Base-by-base conservation (phyloP, 139 green algal genomes). In the Chlamydomonas asymmetrica region DNA sequence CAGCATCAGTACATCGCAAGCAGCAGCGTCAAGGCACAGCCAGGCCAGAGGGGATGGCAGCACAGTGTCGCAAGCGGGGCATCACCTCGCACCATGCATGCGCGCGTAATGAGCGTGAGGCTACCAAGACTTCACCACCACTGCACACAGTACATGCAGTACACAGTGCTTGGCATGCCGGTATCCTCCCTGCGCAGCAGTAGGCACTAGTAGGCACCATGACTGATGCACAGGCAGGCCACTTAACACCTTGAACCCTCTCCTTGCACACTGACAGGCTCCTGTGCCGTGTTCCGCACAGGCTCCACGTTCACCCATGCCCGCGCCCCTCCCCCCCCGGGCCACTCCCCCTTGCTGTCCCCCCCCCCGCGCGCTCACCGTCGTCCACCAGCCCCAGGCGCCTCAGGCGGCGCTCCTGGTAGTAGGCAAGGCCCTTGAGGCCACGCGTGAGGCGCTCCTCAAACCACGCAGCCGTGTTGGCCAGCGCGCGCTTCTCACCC, bases 381-480 rank as follows among this genome's bases (percentile, higher is more conserved):
- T 96, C 91, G 71, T 97, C 92, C 73, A 97, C 79, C 37, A 97
- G 84, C 22, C 91, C 91, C 71, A 97, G 80, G 20, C 84, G 60
- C 83, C 92, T 91, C 40, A 97, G 79, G 31, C 93, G 71, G 52
- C 91, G 81, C 82, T 97, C 93, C 71, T 91, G 85, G 70, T 97
- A 97, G 72, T 93, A 97, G 60, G 92, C 92, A n/a, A 95, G 72
- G 32, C 66, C 63, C 23, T 75, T 70, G 16, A 92, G 73, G 38
- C 80, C 37, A 20, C 69, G 56, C 29, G 65, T 57, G 6, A 56
- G 61, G 25, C 92, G 86, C 27, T 89, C 75, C 79, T 93, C 87
- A 80, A 97, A 95, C 59, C 76, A 95, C 13, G 71, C 74, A 45
- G 91, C 64, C 34, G 88, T 76, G 0, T 73, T 80, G 35, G 94